Evolutionary conservation across 257 asterid genomes (phyloP), one percentile per base, ranked within the genome.

Genomic region (Lavandula angustifolia): DNA sequence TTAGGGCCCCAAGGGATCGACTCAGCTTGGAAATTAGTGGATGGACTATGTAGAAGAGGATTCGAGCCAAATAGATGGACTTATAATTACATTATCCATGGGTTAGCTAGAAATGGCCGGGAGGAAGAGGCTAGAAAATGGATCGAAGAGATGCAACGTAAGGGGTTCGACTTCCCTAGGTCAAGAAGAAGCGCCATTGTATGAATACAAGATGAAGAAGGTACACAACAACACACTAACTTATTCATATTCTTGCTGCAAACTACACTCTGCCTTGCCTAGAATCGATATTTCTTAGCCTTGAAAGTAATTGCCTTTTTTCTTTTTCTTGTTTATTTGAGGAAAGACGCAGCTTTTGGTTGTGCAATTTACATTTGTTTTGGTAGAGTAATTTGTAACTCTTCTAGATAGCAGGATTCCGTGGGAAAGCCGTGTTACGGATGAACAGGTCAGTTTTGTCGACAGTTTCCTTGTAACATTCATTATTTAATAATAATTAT

Each of bases 11-110:
- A 64, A 4, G 76, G 79, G 49, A 66, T 78, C 43, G 79, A 82
- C 61, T 64, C 9, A 68, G 89, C 91, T 55, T 73, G 79, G 44
- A 62, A 64, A 22, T 76, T 73, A 77, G 75, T 89, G 49, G 50
- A 78, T 42, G 70, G 55, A 71, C 29, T 85, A 51, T 60, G 63
- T 8, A 71, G 80, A 59, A 82, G 69, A 54, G 95, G 96, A 40
- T 78, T 52, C 65, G 83, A 81, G 73, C 95, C 96, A 66, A 87
- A 92, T 76, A 60, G 73, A 75, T 86, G 95, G 95, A 82, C 76
- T 67, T 89, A 81, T 29, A 84, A 81, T 64, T 74, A 65, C 62
- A 70, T 92, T 60, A 84, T 81, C 42, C 83, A 76, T 33, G 86
- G 83, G 40, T 83, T 87, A 46, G 61, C 60, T 22, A 84, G 75